These are phyloP conservation scores for Kwoniella heveanensis DNA, from an alignment of 768 basidiomycete genomes.

Conservation along the genomic window DNA sequence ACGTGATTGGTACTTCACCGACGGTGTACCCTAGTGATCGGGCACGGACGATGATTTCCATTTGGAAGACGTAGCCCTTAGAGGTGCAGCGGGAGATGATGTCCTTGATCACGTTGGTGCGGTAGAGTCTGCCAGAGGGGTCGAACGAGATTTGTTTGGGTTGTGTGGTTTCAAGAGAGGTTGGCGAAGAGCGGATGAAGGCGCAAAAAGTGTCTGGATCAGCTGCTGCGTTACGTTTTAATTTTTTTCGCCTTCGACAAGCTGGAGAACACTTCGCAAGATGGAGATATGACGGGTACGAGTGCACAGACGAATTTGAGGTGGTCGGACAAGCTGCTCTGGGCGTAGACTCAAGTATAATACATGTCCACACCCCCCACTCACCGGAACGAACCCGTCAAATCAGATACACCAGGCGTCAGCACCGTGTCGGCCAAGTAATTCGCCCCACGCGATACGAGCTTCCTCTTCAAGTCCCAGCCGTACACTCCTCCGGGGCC, in stretches of 20 bases:
- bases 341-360: too few relatives aligned
- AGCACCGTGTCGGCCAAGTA: conserved; percentile 84
- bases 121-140: conserved; percentile 66
- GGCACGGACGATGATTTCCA: conserved; percentile 97
- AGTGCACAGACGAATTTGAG: too few relatives aligned
- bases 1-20: conserved; percentile 90
- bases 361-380: too few relatives aligned
- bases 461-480: conserved; percentile 87
- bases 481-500: conserved; percentile 83
- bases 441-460: conserved; percentile 86
- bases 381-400: conserved; percentile 87
- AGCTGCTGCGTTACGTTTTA: too few relatives aligned
- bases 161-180: too few relatives aligned
- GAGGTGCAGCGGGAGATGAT: conserved; percentile 83
- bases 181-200: too few relatives aligned
- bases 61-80: conserved; percentile 93
- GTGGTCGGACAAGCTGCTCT: too few relatives aligned
- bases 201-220: neutral
- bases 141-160: neutral
- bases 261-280: too few relatives aligned
- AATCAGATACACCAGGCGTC: conserved; percentile 80
- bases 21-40: conserved; percentile 78
- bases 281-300: too few relatives aligned
- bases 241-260: too few relatives aligned
- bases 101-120: conserved; percentile 71